These are phyloP conservation scores for Solanum gandarillasii DNA, from an alignment of 257 asterid genomes.

Conservation along the genomic window DNA sequence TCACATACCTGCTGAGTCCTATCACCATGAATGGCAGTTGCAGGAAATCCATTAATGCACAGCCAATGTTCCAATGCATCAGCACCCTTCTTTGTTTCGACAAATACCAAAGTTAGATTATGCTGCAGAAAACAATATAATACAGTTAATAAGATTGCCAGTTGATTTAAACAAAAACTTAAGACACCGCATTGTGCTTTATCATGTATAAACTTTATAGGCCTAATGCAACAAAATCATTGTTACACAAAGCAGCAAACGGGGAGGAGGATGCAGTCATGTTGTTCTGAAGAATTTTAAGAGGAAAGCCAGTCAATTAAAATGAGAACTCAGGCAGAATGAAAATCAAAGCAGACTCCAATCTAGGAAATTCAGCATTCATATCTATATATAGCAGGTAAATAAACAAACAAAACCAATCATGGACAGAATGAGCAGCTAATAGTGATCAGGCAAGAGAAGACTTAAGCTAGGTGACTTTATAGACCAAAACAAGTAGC, in stretches of 20 bases:
- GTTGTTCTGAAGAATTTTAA: background rate
- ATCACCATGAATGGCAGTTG: slow-evolving; percentile 88
- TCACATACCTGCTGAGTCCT: slow-evolving; percentile 66
- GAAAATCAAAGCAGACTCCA: background rate
- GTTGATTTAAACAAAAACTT: background rate
- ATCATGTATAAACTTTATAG: background rate
- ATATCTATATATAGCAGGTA: background rate
- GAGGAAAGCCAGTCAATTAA: background rate
- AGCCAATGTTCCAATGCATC: slow-evolving; percentile 79
- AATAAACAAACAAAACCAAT: background rate
- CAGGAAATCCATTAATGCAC: slow-evolving; percentile 55
- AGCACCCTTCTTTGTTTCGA: slow-evolving; percentile 89
- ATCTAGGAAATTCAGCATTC: background rate
- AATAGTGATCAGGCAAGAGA: background rate
- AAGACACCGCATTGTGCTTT: background rate
- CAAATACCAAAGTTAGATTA: slow-evolving; percentile 67
- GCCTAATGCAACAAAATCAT: background rate
- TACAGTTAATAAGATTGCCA: background rate
- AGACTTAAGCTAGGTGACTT: background rate
- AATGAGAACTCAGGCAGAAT: background rate
- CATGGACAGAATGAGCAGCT: background rate
- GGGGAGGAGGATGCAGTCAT: background rate
- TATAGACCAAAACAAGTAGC: background rate
- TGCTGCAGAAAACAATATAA: slow-evolving; percentile 38
- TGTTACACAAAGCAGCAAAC: background rate